Evolutionary conservation across 169 alveolate species (phyloP), one percentile per base, ranked within the genome.

Genomic region (Cryptosporidium bovis): DNA sequence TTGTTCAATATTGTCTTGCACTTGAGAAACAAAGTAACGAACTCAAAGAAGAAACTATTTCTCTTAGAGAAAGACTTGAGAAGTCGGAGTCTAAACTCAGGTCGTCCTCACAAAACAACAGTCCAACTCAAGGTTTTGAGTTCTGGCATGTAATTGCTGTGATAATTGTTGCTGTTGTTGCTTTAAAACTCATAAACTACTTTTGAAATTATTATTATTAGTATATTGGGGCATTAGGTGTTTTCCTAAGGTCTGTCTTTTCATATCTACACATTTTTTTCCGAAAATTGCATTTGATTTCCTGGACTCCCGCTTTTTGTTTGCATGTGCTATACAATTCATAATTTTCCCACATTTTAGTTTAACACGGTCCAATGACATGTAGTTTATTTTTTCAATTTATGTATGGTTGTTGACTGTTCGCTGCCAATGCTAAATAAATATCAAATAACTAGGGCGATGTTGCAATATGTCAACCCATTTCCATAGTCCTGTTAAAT

Each of bases 1-100:
- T 94, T 50, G 94, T 94, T 60, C 94, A 93, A 60, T 94, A 94
- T 77, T 93, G 96, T 66, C 93, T 94, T 51, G 93, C 96, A 50
- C 95, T 93, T n/a, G 96, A 94, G 71, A 94, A 94, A 64, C 93
- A 91, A 51, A 94, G 87, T 29, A 77, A 77, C 12, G 87, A 77
- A 24, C 87, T 77, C 7, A 77, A 77, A 44, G 87, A 62, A 46
- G 87, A 77, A 40, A 64, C 66, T 6, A 71, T 62, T 24, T 40
- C 64, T 36, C 40, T 77, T 31, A 58, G 77, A 12, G 87, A 77
- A 29, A 77, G 64, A 27, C 64, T 77, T 3, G 87, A 77, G 15
- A 77, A 40, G 36, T 56, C 87, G 0, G 87, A 77, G 48, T 40
- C 56, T 29, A 62, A 60, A 40, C 64, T 77, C 48, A 77, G 64